Conservation (phyloP, 2,329 filamentous ascomycete species). For the Aspergillus hiratsukae region DNA sequence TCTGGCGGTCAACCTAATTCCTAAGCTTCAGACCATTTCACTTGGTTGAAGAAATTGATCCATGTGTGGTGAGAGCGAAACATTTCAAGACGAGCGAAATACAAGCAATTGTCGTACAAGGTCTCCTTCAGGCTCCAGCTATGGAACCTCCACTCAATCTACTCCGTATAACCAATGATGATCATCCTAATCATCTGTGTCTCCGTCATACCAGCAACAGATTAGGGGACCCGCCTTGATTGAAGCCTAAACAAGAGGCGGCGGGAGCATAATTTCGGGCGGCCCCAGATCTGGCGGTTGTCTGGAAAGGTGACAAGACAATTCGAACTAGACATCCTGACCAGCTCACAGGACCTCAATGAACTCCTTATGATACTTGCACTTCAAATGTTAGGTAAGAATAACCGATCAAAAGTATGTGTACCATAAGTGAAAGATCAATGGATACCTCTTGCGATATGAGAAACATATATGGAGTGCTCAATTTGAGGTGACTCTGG, state of each 20-base stretch:
- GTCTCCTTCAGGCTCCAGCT: background rate
- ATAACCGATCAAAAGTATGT: background rate
- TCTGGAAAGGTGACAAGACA: background rate
- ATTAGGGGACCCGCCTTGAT: slow-evolving; percentile 12
- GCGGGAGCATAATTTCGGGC: slow-evolving; percentile 14
- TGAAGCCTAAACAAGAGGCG: slow-evolving; percentile 24
- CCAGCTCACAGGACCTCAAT: background rate
- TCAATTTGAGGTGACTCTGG: background rate
- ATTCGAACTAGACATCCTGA: background rate
- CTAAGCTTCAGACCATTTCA: background rate
- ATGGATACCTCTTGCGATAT: slow-evolving; percentile 15
- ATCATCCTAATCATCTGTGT: background rate
- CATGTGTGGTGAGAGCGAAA: background rate
- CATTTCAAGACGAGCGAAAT: background rate
- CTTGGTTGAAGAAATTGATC: background rate
- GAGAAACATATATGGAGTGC: background rate
- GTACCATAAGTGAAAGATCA: slow-evolving; percentile 5
- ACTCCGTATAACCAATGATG: background rate
- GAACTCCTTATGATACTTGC: background rate
- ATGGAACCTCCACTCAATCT: background rate
- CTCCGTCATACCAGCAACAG: background rate
- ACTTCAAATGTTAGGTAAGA: background rate
- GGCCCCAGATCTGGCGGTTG: slow-evolving; percentile 10
- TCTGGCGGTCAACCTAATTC: slow-evolving; percentile 3
- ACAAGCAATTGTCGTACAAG: background rate